A percentile compares a stretch with the other conserved stretches of the same genome.
Evolutionary conservation across 768 basidiomycete species (phyloP).

Genomic region (Xanthoconium stramineum): DNA sequence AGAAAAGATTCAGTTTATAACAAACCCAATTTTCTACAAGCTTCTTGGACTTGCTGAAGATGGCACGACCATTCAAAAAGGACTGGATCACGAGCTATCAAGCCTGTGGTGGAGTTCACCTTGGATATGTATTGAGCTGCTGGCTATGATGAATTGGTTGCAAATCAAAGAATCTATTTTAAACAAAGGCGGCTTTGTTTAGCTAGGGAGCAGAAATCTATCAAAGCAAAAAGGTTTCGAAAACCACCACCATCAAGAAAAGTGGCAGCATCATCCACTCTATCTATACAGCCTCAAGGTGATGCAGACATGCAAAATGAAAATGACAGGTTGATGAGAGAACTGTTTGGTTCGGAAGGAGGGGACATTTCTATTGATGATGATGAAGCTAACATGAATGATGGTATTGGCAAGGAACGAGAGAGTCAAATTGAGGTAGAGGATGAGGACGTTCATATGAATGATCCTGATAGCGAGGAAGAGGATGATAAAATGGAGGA

Average conservation of each 20-base stretch:
- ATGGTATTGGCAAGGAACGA: no score
- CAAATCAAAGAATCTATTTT: background rate
- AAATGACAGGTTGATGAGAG: no score
- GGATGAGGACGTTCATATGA: no score
- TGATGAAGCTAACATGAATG: no score
- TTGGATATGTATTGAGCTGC: background rate
- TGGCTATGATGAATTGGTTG: background rate
- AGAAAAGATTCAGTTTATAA: background rate
- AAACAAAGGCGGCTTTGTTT: background rate
- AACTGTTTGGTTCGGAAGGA: no score
- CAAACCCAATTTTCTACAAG: background rate
- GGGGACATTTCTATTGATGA: no score
- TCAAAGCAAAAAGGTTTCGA: background rate
- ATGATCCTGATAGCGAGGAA: no score
- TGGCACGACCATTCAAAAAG: background rate
- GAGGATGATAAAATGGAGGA: no score
- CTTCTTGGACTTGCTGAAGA: background rate
- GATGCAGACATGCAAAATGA: no score
- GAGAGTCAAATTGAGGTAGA: no score
- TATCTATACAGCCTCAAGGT: no score
- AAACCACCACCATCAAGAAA: background rate
- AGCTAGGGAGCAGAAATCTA: background rate
- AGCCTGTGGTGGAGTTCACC: background rate
- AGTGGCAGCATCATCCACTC: no score
- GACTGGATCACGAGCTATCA: background rate